Evolutionary conservation across 75 land plant genomes (phyloP).

Genomic region (Chamaecyparis obtusa): DNA sequence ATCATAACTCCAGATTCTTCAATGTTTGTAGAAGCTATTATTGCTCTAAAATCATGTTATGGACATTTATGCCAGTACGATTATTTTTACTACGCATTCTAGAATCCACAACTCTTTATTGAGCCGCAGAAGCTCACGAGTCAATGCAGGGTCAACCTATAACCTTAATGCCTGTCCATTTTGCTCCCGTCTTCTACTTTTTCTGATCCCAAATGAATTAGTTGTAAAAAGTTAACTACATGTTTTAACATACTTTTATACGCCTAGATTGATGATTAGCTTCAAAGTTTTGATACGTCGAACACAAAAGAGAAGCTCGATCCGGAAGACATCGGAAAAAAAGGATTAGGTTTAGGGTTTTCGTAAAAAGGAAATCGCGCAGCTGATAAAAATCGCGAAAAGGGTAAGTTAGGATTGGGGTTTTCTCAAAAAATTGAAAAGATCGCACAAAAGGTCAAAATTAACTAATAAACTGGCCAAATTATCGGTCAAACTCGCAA

Average conservation of each 20-base stretch:
- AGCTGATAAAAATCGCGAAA: too few relatives aligned
- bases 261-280: neutral
- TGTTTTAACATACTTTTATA: neutral
- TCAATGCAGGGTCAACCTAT: neutral
- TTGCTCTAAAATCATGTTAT: neutral
- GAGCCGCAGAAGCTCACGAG: neutral
- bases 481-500: too few relatives aligned
- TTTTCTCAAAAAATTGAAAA: too few relatives aligned
- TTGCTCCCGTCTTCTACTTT: neutral
- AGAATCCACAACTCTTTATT: neutral
- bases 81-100: too few relatives aligned
- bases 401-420: too few relatives aligned
- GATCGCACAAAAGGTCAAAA: too few relatives aligned
- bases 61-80: neutral
- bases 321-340: too few relatives aligned
- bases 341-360: too few relatives aligned
- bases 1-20: neutral
- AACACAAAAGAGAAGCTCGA: neutral
- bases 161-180: neutral
- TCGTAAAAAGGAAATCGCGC: too few relatives aligned
- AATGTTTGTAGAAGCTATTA: neutral
- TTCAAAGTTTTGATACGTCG: neutral
- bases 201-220: neutral
- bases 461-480: too few relatives aligned
- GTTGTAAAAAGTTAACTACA: neutral